These are phyloP conservation scores for Rosa persica DNA, from an alignment of 306 rosid genomes.

Conservation along the genomic window DNA sequence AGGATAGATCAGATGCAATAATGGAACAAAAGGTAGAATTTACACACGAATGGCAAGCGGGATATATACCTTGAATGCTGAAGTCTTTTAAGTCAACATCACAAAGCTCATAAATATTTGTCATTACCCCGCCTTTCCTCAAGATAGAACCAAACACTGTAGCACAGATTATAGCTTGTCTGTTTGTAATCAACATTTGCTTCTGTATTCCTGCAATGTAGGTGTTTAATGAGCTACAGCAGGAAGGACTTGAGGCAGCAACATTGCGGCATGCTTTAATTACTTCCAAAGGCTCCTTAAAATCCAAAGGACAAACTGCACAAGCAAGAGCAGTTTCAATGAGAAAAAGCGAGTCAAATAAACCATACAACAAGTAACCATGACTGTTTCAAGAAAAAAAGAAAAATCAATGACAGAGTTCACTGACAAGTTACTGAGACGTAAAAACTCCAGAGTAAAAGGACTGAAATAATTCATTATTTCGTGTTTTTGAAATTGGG, in stretches of 20 bases:
- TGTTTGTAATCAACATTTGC: constrained; percentile 94
- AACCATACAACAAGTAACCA: not conserved
- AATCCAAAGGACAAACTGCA: constrained; percentile 92
- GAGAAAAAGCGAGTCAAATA: not conserved
- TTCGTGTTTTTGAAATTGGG: not conserved
- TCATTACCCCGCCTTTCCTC: constrained; percentile 81
- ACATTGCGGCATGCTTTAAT: constrained; percentile 71
- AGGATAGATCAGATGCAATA: constrained; percentile 30
- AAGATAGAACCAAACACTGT: constrained; percentile 88
- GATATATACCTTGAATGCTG: constrained; percentile 79
- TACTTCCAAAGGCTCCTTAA: constrained; percentile 79
- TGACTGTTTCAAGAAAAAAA: not conserved
- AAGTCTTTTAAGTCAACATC: constrained; percentile 97
- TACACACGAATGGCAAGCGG: constrained; percentile 18
- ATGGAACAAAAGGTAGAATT: constrained; percentile 7
- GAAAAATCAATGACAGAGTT: not conserved
- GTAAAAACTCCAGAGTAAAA: not conserved
- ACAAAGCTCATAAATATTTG: constrained; percentile 86
- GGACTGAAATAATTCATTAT: not conserved
- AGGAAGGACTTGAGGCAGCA: constrained; percentile 90
- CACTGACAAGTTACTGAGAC: not conserved
- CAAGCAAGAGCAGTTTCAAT: constrained; percentile 30
- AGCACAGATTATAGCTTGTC: constrained; percentile 94
- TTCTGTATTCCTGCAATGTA: constrained; percentile 81
- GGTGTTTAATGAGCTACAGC: constrained; percentile 84